Evolutionary conservation across 2,329 filamentous ascomycete genomes (phyloP).

Genomic region (Phoma sp.): DNA sequence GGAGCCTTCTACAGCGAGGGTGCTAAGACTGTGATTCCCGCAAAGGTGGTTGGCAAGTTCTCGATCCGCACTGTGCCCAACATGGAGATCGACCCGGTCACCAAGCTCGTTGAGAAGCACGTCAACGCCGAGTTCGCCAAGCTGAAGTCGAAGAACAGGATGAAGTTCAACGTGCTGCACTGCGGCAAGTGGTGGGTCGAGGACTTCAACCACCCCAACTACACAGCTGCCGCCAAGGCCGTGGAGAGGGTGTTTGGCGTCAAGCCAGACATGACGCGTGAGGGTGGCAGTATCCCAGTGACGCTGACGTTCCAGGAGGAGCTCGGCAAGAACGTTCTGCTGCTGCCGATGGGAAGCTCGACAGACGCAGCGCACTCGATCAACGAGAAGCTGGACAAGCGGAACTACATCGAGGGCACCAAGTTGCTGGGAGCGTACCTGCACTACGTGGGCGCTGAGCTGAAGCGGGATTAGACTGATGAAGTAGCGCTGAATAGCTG

Average conservation of each 20-base stretch:
- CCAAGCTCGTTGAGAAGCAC: slow-evolving; percentile 82
- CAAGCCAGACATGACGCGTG: slow-evolving; percentile 91
- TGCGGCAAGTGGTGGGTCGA: slow-evolving; percentile 99
- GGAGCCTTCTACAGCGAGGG: slow-evolving; percentile 92
- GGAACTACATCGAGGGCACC: slow-evolving; percentile 97
- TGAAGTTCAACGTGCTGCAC: slow-evolving; percentile 83
- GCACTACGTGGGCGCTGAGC: slow-evolving; percentile 94
- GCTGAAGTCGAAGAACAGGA: slow-evolving; percentile 88
- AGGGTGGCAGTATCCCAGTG: slow-evolving; percentile 96
- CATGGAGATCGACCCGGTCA: slow-evolving; percentile 93
- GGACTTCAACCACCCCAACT: slow-evolving; percentile 98
- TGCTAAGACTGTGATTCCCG: slow-evolving; percentile 97
- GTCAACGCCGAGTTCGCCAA: slow-evolving; percentile 85
- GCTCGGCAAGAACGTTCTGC: slow-evolving; percentile 94
- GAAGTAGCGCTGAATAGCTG: neutral
- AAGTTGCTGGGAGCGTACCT: slow-evolving; percentile 95
- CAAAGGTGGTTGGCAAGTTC: slow-evolving; percentile 98
- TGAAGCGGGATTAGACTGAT: slow-evolving; percentile 52
- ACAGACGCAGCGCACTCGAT: slow-evolving; percentile 97
- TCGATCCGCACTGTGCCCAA: slow-evolving; percentile 96
- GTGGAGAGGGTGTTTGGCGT: slow-evolving; percentile 94
- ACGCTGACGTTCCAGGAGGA: slow-evolving; percentile 97
- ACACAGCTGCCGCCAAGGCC: slow-evolving; percentile 91
- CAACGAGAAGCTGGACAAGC: slow-evolving; percentile 97
- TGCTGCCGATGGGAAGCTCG: slow-evolving; percentile 95